Base-by-base conservation (phyloP, 2,329 filamentous ascomycete genomes). In the Periconia sp. region DNA sequence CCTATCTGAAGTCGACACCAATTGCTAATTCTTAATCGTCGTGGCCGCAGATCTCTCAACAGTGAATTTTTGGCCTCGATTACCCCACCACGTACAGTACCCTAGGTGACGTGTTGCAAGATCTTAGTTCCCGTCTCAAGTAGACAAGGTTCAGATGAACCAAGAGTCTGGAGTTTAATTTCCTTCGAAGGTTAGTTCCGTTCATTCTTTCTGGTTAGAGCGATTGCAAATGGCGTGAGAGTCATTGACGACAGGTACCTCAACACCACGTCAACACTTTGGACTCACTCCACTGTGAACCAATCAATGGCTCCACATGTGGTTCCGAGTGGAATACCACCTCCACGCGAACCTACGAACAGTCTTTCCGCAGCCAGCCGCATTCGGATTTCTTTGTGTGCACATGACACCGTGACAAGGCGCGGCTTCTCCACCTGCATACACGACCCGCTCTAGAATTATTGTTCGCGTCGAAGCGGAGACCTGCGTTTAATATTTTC, bases 121-220 rank as follows among this genome's bases (percentile, higher is more conserved):
- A 66, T 64, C 53, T 54, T 66, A 67, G 63, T 40, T 63, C 59
- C 63, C 63, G 61, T 47, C 44, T 60, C 54, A 54, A 56, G 33
- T 60, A 66, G 61, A 63, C 65, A 58, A 40, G 61, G 56, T 64
- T 63, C 49, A 42, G 40, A 41, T 31, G 46, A 62, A 56, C 55
- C 31, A 37, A 38, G 49, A 54, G 54, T 40, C 41, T 24, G 50
- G 52, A 52, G 43, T 37, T 16, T 50, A 36, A 43, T 55, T 55
- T 25, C 54, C 48, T 44, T 18, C 23, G 29, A 41, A 33, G 34
- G 50, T 37, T 50, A 46, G 43, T 40, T 36, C 39, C 22, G 15
- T 35, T 15, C 28, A 17, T 21, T 23, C 13, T 19, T 36, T 35
- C 21, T 15, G 21, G 22, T 5, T 13, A 13, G n/a, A 25, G 34